Base-by-base conservation (phyloP, 1,284 basidiomycete species). In the Fereydounia khargensis region DNA sequence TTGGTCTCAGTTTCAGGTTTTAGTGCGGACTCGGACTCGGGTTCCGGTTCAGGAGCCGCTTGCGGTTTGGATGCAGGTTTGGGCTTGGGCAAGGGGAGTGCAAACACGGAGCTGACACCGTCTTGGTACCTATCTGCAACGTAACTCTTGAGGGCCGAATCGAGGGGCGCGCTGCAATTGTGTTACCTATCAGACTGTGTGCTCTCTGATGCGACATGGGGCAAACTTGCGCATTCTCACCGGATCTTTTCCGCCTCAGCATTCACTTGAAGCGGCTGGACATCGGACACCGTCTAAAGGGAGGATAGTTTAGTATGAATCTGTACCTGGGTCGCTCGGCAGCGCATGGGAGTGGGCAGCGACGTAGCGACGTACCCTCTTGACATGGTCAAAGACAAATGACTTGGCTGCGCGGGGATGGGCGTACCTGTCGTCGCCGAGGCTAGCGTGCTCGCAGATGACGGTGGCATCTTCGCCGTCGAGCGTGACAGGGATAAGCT, bases 41-140 rank as follows among this genome's bases (percentile, higher is more conserved):
- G n/a, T n/a, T n/a, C n/a, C n/a, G n/a, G n/a, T n/a, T n/a, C n/a
- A n/a, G n/a, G n/a, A n/a, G n/a, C n/a, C n/a, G n/a, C n/a, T n/a
- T n/a, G n/a, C n/a, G n/a, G n/a, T n/a, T n/a, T n/a, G n/a, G n/a
- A n/a, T n/a, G n/a, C n/a, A n/a, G n/a, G n/a, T n/a, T n/a, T n/a
- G n/a, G n/a, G n/a, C n/a, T n/a, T n/a, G n/a, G n/a, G n/a, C n/a
- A n/a, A n/a, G n/a, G n/a, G n/a, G n/a, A n/a, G n/a, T n/a, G 52
- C 39, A 42, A 70, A 71, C 3, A 67, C 62, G 9, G 50, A 48
- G 22, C 50, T 57, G 13, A 70, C 53, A 24, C 70, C 70, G 34
- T 61, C 57, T n/a, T 52, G 57, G 47, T 68, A 75, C 25, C 67
- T 51, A 34, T 72, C 59, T 20, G 34, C 36, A 3, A 71, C 55